Evolutionary conservation across 2,329 filamentous ascomycete species (phyloP), one percentile per base, ranked within the genome.

Genomic region (Xylariaceae sp.): DNA sequence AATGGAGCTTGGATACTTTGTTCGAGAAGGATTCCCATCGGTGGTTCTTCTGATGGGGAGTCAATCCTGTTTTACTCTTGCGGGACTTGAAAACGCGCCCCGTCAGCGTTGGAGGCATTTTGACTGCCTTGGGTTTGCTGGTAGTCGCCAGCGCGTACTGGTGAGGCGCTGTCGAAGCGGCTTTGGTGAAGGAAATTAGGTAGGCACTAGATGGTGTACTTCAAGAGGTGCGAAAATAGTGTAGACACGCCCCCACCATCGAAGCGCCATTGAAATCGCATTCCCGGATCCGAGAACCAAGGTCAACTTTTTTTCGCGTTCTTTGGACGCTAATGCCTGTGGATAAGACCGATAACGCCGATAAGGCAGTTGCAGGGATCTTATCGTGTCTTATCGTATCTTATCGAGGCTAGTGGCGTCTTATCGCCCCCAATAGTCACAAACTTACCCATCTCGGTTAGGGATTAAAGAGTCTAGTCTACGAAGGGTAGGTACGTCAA

Each of bases 21-120:
- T 86, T 83, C 56, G 87, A 89, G 74, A 97, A 97, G 59, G 89
- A 87, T 74, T 96, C 88, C 83, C 90, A 97, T 69, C 89, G 82
- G 73, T 96, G 89, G 50, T 89, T 87, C 68, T 89, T 91, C 59
- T 86, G 85, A 63, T 91, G 88, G 49, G 79, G 77, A 30, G 89
- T 95, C 61, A 80, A 80, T 12, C 32, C 40, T 58, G 80, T 80
- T 69, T 88, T 90, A 60, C 79, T 79, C 74, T 87, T 89, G 63
- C 79, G 80, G 71, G 81, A 79, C 78, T 88, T 87, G 65, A 79
- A 74, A 67, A 88, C 86, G 68, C 83, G 81, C 62, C 85, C 84
- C 55, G 85, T 84, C 41, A 79, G 79, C 65, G 80, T 80, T 64
- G 78, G 74, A 64, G 80, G 78, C 83, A 86, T 86, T 58, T 72